Percentiles rank a stretch among this genome's conserved stretches.
These are phyloP conservation scores for Aspergillus brunneoviolaceus DNA, from an alignment of 2,329 filamentous ascomycete genomes.

Conservation along the genomic window DNA sequence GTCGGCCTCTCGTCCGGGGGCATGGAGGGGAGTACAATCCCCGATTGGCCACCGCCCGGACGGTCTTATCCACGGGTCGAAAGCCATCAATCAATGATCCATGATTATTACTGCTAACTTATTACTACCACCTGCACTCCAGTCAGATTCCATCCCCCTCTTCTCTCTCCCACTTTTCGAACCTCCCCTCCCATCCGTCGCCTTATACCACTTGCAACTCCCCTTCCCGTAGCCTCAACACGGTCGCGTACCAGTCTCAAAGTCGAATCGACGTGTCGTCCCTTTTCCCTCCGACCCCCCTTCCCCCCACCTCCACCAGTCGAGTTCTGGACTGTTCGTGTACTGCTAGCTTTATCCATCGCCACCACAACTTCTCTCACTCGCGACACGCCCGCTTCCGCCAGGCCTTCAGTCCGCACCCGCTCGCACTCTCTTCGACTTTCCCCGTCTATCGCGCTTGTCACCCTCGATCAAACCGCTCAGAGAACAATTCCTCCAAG, in stretches of 20 bases:
- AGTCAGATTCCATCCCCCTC: background rate
- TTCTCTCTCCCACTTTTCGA: background rate
- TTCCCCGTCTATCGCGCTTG: background rate
- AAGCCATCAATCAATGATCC: constrained; percentile 1
- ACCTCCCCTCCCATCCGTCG: background rate
- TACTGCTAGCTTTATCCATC: constrained; percentile 18
- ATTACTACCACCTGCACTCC: background rate
- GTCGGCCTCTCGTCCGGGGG: constrained; percentile 33
- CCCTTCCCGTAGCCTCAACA: background rate
- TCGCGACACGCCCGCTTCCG: constrained; percentile 7
- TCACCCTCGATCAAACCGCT: background rate
- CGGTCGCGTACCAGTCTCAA: constrained; percentile 15
- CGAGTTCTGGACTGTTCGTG: constrained; percentile 12
- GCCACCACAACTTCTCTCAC: constrained; percentile 19
- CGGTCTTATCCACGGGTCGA: constrained; percentile 22
- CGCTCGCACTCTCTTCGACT: background rate
- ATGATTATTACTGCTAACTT: background rate
- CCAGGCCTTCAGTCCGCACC: background rate
- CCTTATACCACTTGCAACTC: constrained; percentile 4
- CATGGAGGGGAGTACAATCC: constrained; percentile 37
- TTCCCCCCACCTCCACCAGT: background rate
- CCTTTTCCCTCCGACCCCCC: constrained; percentile 1
- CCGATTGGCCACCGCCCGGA: constrained; percentile 34
- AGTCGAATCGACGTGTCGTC: constrained; percentile 6
- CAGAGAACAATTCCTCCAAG: constrained; percentile 13